Evolutionary conservation across 2,329 filamentous ascomycete genomes (phyloP), one percentile per base, ranked within the genome.

Genomic region (Teratosphaeriaceae sp.): DNA sequence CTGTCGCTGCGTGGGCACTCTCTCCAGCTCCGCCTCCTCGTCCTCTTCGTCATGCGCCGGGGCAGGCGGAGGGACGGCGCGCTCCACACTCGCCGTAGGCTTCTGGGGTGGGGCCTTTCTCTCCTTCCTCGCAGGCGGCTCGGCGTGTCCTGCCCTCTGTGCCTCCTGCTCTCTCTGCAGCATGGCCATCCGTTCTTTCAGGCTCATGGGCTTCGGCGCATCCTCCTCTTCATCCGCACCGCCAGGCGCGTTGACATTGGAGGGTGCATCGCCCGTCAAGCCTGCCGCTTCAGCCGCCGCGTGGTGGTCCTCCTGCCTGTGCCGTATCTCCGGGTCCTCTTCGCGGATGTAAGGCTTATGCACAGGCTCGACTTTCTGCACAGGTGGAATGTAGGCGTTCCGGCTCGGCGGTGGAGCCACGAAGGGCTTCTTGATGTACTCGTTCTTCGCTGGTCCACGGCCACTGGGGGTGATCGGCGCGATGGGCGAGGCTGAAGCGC

Each of bases 341-440:
- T 97, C 89, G 36, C 92, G 78, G 42, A 82, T 79, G 61, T 96
- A 95, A 18, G 88, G 65, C 67, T 84, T 94, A 37, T 82, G 75
- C 4, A 82, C 76, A 1, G 84, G 81, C 13, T 60, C 61, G 5
- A 76, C 68, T 49, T 92, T 84, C 18, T 82, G 79, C 3, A 76
- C 74, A 3, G 85, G 82, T 19, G 92, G 87, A 8, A 98, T 76
- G 58, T 87, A 98, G 19, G 90, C 85, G 69, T 96, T 84, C 53
- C 88, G 84, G 64, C 88, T 95, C 1, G 92, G 92, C 15, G 92
- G 92, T 40, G 92, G 88, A 3, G 92, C 87, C 44, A 98, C 89
- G 58, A 96, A 98, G 0, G 90, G 88, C 67, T 97, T 97, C 74
- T 90, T 96, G 66, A 98, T 82, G 60, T 97, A 97, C 41, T 75